A percentile compares a stretch with the other conserved stretches of the same genome.
Conservation (phyloP, 306 rosid species). For the Vigna hirtella region DNA sequence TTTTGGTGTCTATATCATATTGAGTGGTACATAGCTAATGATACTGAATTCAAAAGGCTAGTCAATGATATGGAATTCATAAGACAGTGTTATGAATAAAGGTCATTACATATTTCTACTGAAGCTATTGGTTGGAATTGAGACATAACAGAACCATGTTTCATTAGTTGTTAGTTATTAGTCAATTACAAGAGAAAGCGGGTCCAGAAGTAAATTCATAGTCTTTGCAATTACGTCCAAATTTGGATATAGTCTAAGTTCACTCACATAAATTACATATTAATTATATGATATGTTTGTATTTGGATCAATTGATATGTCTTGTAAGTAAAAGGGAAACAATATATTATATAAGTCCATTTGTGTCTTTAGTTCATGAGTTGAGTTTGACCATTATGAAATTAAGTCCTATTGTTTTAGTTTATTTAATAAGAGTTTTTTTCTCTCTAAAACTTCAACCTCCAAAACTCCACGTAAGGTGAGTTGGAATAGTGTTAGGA, state of each 20-base stretch:
- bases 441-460: too few species aligned
- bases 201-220: constrained; percentile 31
- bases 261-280: not conserved
- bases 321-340: too few species aligned
- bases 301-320: too few species aligned
- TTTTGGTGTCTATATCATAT: too few species aligned
- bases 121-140: constrained; percentile 37
- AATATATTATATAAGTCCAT: too few species aligned
- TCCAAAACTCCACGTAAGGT: too few species aligned
- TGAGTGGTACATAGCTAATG: not conserved
- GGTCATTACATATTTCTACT: constrained; percentile 15
- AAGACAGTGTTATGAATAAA: constrained; percentile 19
- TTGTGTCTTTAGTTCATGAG: too few species aligned
- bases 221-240: constrained; percentile 25
- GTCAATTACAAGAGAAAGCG: constrained; percentile 39
- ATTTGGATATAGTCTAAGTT: not conserved
- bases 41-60: not conserved
- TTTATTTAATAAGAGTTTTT: too few species aligned
- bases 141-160: not conserved
- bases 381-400: too few species aligned
- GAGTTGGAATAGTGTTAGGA: too few species aligned
- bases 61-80: constrained; percentile 14
- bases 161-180: not conserved
- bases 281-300: not conserved
- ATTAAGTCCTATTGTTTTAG: too few species aligned